These are phyloP conservation scores for Fusarium sarcochroum DNA, from an alignment of 2,329 filamentous ascomycete genomes.

Conservation along the genomic window DNA sequence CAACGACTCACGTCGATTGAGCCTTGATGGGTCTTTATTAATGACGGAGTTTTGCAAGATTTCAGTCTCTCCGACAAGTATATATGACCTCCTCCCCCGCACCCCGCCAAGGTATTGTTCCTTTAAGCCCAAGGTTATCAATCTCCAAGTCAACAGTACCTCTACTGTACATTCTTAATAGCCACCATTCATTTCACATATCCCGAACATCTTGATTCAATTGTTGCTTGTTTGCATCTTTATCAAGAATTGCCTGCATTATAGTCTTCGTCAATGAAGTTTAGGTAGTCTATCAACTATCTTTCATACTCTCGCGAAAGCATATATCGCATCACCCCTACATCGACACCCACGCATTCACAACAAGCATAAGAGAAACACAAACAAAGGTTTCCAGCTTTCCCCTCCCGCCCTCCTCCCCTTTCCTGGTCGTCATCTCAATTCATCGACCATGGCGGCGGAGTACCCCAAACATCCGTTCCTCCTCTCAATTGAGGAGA, in stretches of 20 bases:
- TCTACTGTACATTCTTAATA: conserved; percentile 11
- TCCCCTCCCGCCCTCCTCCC: not conserved
- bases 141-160: conserved; percentile 26
- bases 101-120: conserved; percentile 29
- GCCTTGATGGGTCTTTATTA: conserved; percentile 5
- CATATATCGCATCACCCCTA: conserved; percentile 4
- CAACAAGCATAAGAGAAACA: conserved; percentile 19
- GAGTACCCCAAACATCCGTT: conserved; percentile 70
- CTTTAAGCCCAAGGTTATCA: conserved; percentile 19
- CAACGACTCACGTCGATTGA: conserved; percentile 33
- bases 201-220: not conserved
- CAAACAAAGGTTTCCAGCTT: conserved; percentile 4
- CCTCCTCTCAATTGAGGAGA: conserved; percentile 72
- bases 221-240: conserved; percentile 2
- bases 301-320: conserved; percentile 5
- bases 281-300: conserved; percentile 30
- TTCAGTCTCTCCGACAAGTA: conserved; percentile 26
- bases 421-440: conserved; percentile 14
- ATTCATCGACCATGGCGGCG: conserved; percentile 58
- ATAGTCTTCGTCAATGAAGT: conserved; percentile 33
- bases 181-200: not conserved
- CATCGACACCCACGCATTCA: conserved; percentile 1
- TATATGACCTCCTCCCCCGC: conserved; percentile 46
- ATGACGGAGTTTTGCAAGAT: conserved; percentile 31
- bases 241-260: conserved; percentile 13